Base-by-base conservation (phyloP, 2,329 filamentous ascomycete genomes). In the Coccinonectria pachysandricola region DNA sequence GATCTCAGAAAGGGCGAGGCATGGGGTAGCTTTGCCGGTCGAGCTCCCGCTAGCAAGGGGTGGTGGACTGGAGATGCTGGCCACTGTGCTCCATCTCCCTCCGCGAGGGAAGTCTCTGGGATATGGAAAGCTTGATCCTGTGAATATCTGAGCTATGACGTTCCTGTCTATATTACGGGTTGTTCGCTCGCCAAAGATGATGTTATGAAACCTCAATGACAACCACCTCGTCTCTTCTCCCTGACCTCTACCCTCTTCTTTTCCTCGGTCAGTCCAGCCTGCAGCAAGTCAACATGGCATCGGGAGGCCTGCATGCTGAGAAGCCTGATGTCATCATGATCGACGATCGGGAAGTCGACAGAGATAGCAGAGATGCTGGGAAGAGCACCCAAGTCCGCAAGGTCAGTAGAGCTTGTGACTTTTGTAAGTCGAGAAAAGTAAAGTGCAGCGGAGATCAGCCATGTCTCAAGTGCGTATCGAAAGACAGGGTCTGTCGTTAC, bases 381-480 rank as follows among this genome's bases (percentile, higher is more conserved):
- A 43, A 46, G 23, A 37, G 22, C 5, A 24, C 32, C 5, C 34
- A 23, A 8, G 37, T 46, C 16, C 34, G 24, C 10, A 60, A 57
- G 35, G 52, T 56, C 5, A 55, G 46, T 26, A 41, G 52, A n/a
- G 55, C 55, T 5, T 59, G 56, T 28, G 55, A 59, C 31, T 40
- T 45, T 15, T 59, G 55, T 43, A 58, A 59, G 36, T 23, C 39
- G n/a, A 49, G 50, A 21, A 59, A 59, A 30, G 38, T 50, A 7
- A 52, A 48, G 39, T 59, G 56, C 34, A 54, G 44, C 7, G 56
- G 56, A 0, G 56, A 49, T 1, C 28, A 52, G 12, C 56, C 56
- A 2, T 59, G 56, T 29, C 31, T 43, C 1, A 37, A 41, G 1
- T 59, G 55, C 21, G 38, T 37, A 1, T 45, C 41, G 22, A 50